Evolutionary conservation across 768 basidiomycete species (phyloP).

Genomic region (Tephrocybe sp.): DNA sequence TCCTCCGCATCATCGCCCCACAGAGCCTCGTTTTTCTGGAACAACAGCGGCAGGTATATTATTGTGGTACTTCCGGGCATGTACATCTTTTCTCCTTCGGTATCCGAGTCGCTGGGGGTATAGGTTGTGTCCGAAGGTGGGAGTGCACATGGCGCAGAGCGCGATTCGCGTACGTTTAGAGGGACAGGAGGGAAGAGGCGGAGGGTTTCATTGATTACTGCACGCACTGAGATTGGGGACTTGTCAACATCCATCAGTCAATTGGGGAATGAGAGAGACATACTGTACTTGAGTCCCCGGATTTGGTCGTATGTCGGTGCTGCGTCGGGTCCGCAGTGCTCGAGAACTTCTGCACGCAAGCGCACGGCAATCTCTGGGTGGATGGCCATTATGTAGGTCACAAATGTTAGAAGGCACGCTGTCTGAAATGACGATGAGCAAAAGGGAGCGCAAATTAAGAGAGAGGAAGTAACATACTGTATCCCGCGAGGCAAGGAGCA

Average conservation of each 20-base stretch:
- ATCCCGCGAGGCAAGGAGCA: conserved; percentile 75
- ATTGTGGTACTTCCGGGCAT: conserved; percentile 58
- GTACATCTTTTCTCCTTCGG: conserved; percentile 39
- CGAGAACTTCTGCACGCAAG: conserved; percentile 60
- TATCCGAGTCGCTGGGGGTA: conserved; percentile 23
- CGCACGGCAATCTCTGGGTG: conserved; percentile 53
- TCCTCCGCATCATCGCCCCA: conserved; percentile 77
- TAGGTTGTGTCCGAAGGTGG: conserved; percentile 53
- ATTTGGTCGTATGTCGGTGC: conserved; percentile 56
- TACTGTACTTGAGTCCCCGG: conserved; percentile 64
- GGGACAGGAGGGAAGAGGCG: conserved; percentile 80
- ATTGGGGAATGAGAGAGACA: conserved; percentile 10
- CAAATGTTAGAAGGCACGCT: conserved; percentile 63
- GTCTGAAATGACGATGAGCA: conserved; percentile 40
- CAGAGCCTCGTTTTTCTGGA: conserved; percentile 61
- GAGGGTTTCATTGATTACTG: conserved; percentile 77
- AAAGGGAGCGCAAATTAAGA: neutral
- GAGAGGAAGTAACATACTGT: conserved; percentile 44
- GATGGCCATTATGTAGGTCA: conserved; percentile 66
- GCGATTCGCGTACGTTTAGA: conserved; percentile 62
- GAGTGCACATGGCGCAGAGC: conserved; percentile 44
- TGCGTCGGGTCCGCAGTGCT: conserved; percentile 45
- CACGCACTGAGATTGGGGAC: conserved; percentile 46
- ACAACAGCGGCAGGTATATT: conserved; percentile 58
- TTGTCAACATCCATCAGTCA: conserved; percentile 4